Conservation (phyloP, 2,329 filamentous ascomycete genomes). For the Keithomyces neogunnii region DNA sequence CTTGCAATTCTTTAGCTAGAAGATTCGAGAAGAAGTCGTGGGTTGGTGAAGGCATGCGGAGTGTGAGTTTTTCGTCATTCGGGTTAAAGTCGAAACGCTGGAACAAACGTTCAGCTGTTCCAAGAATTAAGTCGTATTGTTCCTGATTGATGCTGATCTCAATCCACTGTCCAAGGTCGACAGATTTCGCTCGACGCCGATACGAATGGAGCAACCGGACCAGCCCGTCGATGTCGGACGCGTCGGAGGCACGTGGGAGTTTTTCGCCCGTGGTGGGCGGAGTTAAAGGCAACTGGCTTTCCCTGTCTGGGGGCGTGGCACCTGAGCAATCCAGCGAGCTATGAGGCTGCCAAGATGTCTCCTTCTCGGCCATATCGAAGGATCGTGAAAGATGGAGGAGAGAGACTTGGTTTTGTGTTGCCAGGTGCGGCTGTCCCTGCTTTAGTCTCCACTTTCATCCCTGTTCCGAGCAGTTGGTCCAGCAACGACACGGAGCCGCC, state of each 20-base stretch:
- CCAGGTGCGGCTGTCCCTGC: too few species aligned
- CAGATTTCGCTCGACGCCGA: not conserved
- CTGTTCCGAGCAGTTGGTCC: too few species aligned
- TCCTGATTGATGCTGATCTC: not conserved
- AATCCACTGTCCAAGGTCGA: not conserved
- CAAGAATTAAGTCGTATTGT: not conserved
- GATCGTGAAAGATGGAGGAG: not conserved
- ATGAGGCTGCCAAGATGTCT: not conserved
- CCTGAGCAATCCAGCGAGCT: not conserved
- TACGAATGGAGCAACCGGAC: not conserved
- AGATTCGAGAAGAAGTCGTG: not conserved
- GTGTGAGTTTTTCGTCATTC: not conserved
- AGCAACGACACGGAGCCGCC: too few species aligned
- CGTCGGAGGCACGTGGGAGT: not conserved
- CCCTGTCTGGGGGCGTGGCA: not conserved
- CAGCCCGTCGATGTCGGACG: not conserved
- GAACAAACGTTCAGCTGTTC: not conserved
- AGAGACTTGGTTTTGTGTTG: not conserved
- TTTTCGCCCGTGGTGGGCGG: not conserved
- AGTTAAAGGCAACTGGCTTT: not conserved
- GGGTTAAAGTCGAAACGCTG: not conserved
- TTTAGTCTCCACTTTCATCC: too few species aligned
- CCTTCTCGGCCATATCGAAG: not conserved
- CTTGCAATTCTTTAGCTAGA: not conserved
- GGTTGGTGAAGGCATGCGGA: not conserved